Evolutionary conservation across 108 stramenopile genomes (phyloP).

Genomic region (Cafeteria roenbergensis): DNA sequence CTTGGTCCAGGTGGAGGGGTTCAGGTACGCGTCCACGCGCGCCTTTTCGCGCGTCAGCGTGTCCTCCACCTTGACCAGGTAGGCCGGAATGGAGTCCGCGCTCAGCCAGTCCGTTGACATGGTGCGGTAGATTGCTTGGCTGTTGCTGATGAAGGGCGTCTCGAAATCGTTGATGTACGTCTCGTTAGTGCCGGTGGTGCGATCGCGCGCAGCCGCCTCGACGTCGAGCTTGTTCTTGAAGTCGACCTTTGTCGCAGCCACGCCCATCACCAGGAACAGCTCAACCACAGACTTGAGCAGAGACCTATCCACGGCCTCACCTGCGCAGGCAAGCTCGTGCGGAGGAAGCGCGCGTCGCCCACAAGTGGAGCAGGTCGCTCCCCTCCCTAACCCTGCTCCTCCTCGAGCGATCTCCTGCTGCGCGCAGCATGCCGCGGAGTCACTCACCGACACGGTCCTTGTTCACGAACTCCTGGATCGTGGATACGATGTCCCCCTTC

Average conservation of each 20-base stretch:
- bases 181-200: neutral
- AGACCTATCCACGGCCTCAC: neutral
- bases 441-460: no score
- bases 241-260: neutral
- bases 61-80: neutral
- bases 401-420: no score
- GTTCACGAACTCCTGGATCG: neutral
- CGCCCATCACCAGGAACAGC: conserved; percentile 1
- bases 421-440: no score
- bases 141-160: neutral
- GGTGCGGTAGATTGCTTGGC: neutral
- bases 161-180: neutral
- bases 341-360: no score
- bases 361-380: no score
- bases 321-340: no score
- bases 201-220: no score
- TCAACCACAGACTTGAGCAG: neutral
- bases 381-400: no score
- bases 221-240: neutral
- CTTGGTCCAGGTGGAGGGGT: neutral
- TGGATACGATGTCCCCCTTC: neutral
- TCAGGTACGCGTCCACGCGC: neutral
- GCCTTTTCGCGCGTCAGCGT: neutral
- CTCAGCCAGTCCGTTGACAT: neutral
- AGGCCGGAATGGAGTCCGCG: neutral